Evolutionary conservation across 139 green algal species (phyloP), one percentile per base, ranked within the genome.

Genomic region (Auxenochlorella pyrenoidosa): DNA sequence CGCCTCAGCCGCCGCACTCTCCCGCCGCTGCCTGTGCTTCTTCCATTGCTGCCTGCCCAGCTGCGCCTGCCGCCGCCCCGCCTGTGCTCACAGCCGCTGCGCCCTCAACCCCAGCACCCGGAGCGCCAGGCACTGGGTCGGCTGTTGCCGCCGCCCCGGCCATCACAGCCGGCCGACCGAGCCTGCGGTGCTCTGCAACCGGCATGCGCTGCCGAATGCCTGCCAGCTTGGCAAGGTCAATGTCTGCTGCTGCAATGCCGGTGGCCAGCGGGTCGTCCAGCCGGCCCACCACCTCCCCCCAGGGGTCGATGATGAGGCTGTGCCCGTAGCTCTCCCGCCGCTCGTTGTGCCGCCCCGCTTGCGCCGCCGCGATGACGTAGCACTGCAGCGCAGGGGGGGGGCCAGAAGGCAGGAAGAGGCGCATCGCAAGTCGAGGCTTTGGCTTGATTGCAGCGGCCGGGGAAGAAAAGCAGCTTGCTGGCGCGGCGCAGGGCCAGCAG

Each of bases 341-440:
- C 38, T 95, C 94, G 75, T 98, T 98, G 93, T 99, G 96, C 71
- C 58, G 51, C 18, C 97, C 97, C 30, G 94, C 80, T 44, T 99
- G 97, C 36, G 97, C 97, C 12, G 97, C 97, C 13, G 97, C 97
- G 71, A 99, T 90, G 18, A 98, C 95, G 86, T 97, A 99, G 70
- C 89, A 94, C 92, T 99, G 66, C 30, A 36, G 32, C 66, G 32
- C 32, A 34, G 34, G 24, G 2, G 5, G 28, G 30, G 5, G 2
- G 10, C 5, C 21, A 21, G 66, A 8, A 36, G 30, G 28, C 28
- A 19, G 30, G 3, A 73, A 6, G 3, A 71, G 18, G 24, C 1
- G 22, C n/a, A n/a, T n/a, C n/a, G n/a, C n/a, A n/a, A n/a, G n/a
- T n/a, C n/a, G n/a, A n/a, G n/a, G n/a, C n/a, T n/a, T n/a, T n/a